These are phyloP conservation scores for Grosmannia huntii DNA, from an alignment of 2,329 filamentous ascomycete species.

Conservation along the genomic window DNA sequence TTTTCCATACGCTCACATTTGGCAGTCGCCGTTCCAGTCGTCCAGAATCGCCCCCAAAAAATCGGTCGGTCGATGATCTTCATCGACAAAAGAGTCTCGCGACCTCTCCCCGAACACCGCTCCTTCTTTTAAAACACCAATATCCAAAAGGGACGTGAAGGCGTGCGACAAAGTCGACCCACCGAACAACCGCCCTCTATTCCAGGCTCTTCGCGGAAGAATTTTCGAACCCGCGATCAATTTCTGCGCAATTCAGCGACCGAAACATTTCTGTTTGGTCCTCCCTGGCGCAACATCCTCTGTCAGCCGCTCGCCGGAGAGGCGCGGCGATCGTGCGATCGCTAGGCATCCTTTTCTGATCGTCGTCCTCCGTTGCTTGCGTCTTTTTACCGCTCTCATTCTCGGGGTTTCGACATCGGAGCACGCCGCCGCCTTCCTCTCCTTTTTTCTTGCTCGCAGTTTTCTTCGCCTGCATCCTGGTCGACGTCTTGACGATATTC, in stretches of 20 bases:
- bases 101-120: neutral
- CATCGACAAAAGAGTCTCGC: neutral
- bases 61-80: neutral
- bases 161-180: neutral
- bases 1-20: neutral
- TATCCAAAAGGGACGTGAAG: neutral
- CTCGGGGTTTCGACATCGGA: neutral
- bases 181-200: neutral
- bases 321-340: constrained; percentile 5
- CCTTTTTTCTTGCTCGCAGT: constrained; percentile 2
- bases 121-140: neutral
- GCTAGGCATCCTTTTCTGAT: neutral
- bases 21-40: neutral
- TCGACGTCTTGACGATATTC: constrained; percentile 13
- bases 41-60: neutral
- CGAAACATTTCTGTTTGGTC: neutral
- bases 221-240: neutral
- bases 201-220: neutral
- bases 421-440: neutral
- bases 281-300: constrained; percentile 3
- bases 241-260: neutral
- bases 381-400: neutral
- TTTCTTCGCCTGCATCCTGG: constrained; percentile 13
- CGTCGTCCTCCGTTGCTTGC: neutral
- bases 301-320: constrained; percentile 7